Base-by-base conservation (phyloP, 345 rosid genomes). In the Gossypium ekmanianum region DNA sequence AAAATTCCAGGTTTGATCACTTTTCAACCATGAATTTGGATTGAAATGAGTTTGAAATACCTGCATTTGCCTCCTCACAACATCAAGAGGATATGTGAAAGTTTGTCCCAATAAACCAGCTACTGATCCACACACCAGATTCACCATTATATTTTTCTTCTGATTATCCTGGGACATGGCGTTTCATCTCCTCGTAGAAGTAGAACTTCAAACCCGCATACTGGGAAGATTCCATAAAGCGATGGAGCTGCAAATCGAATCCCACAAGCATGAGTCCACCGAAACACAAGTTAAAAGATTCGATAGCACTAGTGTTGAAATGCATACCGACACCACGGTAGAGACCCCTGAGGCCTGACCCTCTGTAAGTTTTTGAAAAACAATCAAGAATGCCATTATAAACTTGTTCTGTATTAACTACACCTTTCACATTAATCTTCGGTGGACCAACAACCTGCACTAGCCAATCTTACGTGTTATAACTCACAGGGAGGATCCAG, bases 21-120 rank as follows among this genome's bases (percentile, higher is more conserved):
- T 74, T 55, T 12, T 17, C 34, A 3, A 16, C 55, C 20, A 43
- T 54, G 47, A 26, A 76, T 39, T 47, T 17, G 64, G 52, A 66
- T 48, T 18, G 45, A 50, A 22, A 61, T 22, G 51, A 70, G 61
- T 34, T 45, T 5, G 52, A 70, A 27, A 80, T 82, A 89, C 97
- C 93, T 92, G 97, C 97, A 94, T 92, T 79, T 94, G 95, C 88
- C 98, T 94, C 83, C 97, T 88, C 74, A 92, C 98, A 68, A 92
- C 98, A 76, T 94, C 98, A 43, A 94, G 97, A 70, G 97, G 97
- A 75, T 92, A 94, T 6, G 97, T 91, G 88, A 94, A 91, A 22
- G 97, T 94, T 86, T 94, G 98, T 56, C 97, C 97, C 79, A 92
- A 69, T 57, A 92, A 82, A 79, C 95, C 95, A 61, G 97, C 95